Evolutionary conservation across 2,329 filamentous ascomycete genomes (phyloP).

Genomic region (Apiospora hydei): DNA sequence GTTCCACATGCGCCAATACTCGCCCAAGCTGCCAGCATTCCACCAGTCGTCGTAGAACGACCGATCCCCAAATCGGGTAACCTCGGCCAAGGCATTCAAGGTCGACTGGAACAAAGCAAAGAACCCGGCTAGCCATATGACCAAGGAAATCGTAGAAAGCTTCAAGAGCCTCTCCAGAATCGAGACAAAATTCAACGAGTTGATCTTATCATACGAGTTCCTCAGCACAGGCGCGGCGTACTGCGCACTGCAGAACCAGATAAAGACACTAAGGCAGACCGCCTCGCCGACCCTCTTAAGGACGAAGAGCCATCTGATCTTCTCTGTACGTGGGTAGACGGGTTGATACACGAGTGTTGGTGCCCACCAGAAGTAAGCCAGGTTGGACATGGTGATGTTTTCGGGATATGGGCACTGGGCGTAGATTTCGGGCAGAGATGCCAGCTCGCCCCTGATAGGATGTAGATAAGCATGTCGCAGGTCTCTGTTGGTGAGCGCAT

Average conservation of each 20-base stretch:
- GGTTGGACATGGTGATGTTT: slow-evolving; percentile 88
- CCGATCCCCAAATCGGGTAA: slow-evolving; percentile 88
- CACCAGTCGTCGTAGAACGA: slow-evolving; percentile 99
- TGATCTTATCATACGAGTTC: slow-evolving; percentile 90
- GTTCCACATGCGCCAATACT: slow-evolving; percentile 97
- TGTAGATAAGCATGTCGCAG: slow-evolving; percentile 90
- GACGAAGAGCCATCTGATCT: slow-evolving; percentile 88
- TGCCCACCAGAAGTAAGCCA: slow-evolving; percentile 97
- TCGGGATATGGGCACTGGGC: slow-evolving; percentile 82
- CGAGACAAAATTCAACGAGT: slow-evolving; percentile 77
- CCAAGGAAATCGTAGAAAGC: slow-evolving; percentile 90
- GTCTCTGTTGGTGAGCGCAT: slow-evolving; percentile 96
- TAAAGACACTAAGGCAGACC: slow-evolving; percentile 80
- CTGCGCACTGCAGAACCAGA: slow-evolving; percentile 94
- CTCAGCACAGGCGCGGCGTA: slow-evolving; percentile 90
- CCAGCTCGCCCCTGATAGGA: slow-evolving; percentile 70
- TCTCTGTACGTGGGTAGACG: slow-evolving; percentile 85
- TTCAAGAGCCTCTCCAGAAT: slow-evolving; percentile 93
- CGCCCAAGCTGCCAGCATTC: slow-evolving; percentile 86
- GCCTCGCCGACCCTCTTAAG: slow-evolving; percentile 82
- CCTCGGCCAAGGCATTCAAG: slow-evolving; percentile 88
- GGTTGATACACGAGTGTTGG: slow-evolving; percentile 97
- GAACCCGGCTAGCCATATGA: slow-evolving; percentile 98
- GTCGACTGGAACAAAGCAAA: slow-evolving; percentile 95
- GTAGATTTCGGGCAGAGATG: slow-evolving; percentile 82